Conservation (phyloP, 768 basidiomycete species). For the Mycena venus region DNA sequence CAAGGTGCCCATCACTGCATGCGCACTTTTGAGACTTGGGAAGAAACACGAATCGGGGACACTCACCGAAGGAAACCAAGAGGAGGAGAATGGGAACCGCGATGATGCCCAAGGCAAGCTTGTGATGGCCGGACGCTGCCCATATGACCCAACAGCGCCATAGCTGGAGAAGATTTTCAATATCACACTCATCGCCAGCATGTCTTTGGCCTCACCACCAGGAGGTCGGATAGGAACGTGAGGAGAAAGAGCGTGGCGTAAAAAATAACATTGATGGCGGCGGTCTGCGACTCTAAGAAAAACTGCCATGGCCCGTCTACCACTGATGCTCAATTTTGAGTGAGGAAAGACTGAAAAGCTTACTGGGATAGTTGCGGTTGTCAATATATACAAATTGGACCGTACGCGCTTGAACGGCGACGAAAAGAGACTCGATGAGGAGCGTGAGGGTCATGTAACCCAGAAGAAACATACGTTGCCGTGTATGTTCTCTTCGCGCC, state of each 20-base stretch:
- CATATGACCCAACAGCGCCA: slow-evolving; percentile 65
- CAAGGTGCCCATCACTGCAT: slow-evolving; percentile 54
- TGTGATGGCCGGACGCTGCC: slow-evolving; percentile 48
- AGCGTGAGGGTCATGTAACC: slow-evolving; percentile 55
- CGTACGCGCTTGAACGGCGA: slow-evolving; percentile 54
- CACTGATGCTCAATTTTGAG: not conserved
- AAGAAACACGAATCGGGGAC: not conserved
- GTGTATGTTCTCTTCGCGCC: slow-evolving; percentile 45
- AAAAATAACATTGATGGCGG: slow-evolving; percentile 59
- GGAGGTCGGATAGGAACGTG: slow-evolving; percentile 57
- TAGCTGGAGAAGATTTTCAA: slow-evolving; percentile 41
- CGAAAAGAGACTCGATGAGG: slow-evolving; percentile 53
- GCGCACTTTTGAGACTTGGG: not conserved
- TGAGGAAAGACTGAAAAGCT: not conserved
- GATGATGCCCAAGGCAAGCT: slow-evolving; percentile 47
- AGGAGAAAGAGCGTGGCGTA: slow-evolving; percentile 57
- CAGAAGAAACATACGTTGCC: slow-evolving; percentile 49
- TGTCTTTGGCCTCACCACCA: slow-evolving; percentile 50
- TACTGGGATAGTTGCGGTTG: slow-evolving; percentile 55
- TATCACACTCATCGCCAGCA: not conserved
- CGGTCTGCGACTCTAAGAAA: slow-evolving; percentile 56
- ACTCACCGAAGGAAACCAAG: slow-evolving; percentile 57
- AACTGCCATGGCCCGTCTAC: slow-evolving; percentile 57
- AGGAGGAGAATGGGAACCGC: slow-evolving; percentile 53
- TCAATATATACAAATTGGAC: slow-evolving; percentile 57